These are phyloP conservation scores for Podila minutissima DNA, from an alignment of 192 early-diverging fungal species.

Conservation along the genomic window DNA sequence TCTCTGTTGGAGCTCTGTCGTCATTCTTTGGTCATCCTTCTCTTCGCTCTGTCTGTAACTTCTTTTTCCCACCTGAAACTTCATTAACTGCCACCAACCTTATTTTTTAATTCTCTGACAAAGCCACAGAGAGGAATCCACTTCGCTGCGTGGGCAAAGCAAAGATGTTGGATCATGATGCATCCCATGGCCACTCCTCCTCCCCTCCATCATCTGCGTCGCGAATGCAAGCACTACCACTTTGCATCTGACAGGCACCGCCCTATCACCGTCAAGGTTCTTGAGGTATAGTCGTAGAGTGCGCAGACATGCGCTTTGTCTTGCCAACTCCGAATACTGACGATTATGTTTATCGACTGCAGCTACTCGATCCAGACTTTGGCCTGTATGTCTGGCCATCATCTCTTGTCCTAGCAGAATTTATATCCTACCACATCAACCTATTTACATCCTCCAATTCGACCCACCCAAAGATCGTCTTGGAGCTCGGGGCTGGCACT, in stretches of 20 bases:
- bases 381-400: conserved; percentile 81
- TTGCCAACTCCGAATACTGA: neutral
- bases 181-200: too few relatives aligned
- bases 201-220: neutral
- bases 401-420: conserved; percentile 70
- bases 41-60: too few relatives aligned
- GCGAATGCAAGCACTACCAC: conserved; percentile 26
- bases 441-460: conserved; percentile 23
- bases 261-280: conserved; percentile 14
- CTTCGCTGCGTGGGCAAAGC: too few relatives aligned
- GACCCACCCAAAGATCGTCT: conserved; percentile 24
- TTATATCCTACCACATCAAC: conserved; percentile 52
- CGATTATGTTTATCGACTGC: neutral
- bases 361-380: conserved; percentile 67
- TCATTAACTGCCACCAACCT: too few relatives aligned
- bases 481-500: conserved; percentile 72
- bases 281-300: conserved; percentile 21
- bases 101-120: too few relatives aligned
- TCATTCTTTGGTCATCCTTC: too few relatives aligned
- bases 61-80: too few relatives aligned
- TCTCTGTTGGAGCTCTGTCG: too few relatives aligned
- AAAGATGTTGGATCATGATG: too few relatives aligned
- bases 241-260: conserved; percentile 4
- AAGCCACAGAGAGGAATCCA: too few relatives aligned
- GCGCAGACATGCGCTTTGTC: neutral